These are phyloP conservation scores for Cytidiella melzeri DNA, from an alignment of 768 basidiomycete genomes.

Conservation along the genomic window DNA sequence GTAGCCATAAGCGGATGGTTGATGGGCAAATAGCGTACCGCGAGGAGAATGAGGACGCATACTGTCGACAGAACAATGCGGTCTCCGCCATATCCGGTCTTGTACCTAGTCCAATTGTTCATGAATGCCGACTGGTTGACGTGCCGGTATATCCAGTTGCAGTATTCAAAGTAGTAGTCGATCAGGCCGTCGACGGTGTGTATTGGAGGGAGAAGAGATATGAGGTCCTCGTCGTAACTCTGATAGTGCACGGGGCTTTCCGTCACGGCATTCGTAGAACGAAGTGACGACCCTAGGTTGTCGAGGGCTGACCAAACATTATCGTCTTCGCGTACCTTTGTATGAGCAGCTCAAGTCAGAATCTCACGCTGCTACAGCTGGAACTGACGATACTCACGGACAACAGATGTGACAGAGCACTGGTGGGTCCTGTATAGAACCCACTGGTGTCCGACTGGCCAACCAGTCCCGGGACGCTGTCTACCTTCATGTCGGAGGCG, in stretches of 20 bases:
- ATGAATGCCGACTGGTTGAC: constrained; percentile 60
- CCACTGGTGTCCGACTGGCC: constrained; percentile 62
- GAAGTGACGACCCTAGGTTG: constrained; percentile 13
- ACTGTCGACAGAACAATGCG: constrained; percentile 67
- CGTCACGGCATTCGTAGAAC: constrained; percentile 20
- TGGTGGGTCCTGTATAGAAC: constrained; percentile 75
- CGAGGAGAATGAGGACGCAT: constrained; percentile 68
- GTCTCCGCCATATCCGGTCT: constrained; percentile 56
- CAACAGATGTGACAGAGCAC: constrained; percentile 62
- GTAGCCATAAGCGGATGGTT: constrained; percentile 56
- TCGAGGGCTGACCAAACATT: constrained; percentile 10
- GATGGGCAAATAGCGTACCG: constrained; percentile 64
- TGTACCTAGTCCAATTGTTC: constrained; percentile 68
- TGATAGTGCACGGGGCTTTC: constrained; percentile 28
- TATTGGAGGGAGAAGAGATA: constrained; percentile 56
- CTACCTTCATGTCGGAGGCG: not conserved
- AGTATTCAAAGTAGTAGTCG: constrained; percentile 75
- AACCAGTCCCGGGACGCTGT: constrained; percentile 54
- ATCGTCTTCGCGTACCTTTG: constrained; percentile 16
- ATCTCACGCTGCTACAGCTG: not conserved
- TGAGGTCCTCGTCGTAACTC: constrained; percentile 64
- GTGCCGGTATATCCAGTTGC: constrained; percentile 84
- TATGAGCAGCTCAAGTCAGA: not conserved
- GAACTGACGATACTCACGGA: constrained; percentile 36
- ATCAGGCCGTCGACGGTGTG: constrained; percentile 70